A percentile compares a stretch with the other conserved stretches of the same genome.
phyloP scores from a whole-genome alignment of 163 green algal genomes.

The Chlorella variabilis region DNA sequence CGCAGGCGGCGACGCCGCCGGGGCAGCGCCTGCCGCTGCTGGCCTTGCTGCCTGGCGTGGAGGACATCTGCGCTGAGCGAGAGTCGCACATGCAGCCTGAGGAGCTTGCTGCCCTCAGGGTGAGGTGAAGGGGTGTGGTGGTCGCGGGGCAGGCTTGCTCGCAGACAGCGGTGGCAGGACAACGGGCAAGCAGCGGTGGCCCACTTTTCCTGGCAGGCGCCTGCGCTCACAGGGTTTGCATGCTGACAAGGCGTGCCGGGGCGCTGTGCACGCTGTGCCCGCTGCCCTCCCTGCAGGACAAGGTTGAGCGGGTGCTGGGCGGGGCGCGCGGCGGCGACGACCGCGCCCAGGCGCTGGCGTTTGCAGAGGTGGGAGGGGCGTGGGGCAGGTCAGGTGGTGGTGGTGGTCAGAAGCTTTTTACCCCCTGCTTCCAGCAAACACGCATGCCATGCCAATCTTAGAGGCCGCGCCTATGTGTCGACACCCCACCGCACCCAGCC shows the following conservation, averaged over 20 bases:
- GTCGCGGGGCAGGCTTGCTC: no score
- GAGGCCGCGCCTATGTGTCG: no score
- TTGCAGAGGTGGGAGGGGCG: conserved; percentile 12
- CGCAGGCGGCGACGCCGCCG: not conserved
- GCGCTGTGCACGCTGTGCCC: no score
- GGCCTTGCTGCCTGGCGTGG: conserved; percentile 5
- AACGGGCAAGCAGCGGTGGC: no score
- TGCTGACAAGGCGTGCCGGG: no score
- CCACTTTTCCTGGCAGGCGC: no score
- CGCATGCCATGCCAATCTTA: no score
- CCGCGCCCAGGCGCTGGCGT: conserved; percentile 7
- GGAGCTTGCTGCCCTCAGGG: conserved; percentile 24
- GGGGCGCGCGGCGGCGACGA: not conserved
- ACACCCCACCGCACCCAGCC: no score
- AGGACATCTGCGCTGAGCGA: not conserved
- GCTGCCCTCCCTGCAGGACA: conserved; percentile 9
- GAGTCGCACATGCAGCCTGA: conserved; percentile 11
- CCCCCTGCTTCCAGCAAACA: not conserved
- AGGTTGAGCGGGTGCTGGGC: conserved; percentile 5
- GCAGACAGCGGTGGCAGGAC: no score
- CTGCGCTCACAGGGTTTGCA: no score
- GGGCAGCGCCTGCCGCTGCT: conserved; percentile 31
- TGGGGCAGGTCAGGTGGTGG: not conserved
- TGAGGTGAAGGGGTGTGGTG: not conserved
- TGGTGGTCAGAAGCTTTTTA: not conserved